phyloP scores from a whole-genome alignment of 139 green algal species.

The Picochlorum costavermella region DNA sequence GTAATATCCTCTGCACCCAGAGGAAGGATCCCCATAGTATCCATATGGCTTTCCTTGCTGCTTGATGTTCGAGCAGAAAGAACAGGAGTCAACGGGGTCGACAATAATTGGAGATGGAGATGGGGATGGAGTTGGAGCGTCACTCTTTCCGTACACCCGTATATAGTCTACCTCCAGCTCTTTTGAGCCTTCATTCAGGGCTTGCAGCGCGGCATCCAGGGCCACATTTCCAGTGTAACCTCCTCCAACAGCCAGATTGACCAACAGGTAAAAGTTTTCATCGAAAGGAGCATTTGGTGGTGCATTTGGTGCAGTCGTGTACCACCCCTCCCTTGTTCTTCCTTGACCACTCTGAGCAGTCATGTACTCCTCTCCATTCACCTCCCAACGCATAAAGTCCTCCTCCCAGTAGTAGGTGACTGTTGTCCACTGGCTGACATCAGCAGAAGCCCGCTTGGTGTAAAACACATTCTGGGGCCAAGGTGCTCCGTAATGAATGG shows the following conservation, averaged over 20 bases:
- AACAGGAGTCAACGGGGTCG: too few species aligned
- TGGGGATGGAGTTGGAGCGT: too few species aligned
- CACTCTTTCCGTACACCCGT: background rate
- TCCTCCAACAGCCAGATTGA: conserved; percentile 19
- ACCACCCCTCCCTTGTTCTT: background rate
- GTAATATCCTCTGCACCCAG: too few species aligned
- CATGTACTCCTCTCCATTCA: background rate
- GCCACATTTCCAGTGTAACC: conserved; percentile 6
- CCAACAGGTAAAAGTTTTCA: conserved; percentile 11
- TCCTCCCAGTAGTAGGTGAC: background rate
- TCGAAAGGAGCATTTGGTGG: conserved; percentile 5
- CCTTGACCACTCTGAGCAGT: background rate
- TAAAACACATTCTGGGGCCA: conserved; percentile 12
- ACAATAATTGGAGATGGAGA: too few species aligned
- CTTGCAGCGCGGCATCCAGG: background rate
- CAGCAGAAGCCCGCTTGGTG: background rate
- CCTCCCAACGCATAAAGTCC: background rate
- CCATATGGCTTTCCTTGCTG: too few species aligned
- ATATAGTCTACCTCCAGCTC: background rate
- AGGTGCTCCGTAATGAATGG: conserved; percentile 9
- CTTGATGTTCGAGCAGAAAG: too few species aligned
- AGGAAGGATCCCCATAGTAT: too few species aligned
- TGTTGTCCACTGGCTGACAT: background rate
- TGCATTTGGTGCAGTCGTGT: background rate
- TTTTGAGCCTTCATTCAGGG: background rate